These are phyloP conservation scores for Kuraishia floccosa DNA, from an alignment of 805 yeast genomes.

Conservation along the genomic window DNA sequence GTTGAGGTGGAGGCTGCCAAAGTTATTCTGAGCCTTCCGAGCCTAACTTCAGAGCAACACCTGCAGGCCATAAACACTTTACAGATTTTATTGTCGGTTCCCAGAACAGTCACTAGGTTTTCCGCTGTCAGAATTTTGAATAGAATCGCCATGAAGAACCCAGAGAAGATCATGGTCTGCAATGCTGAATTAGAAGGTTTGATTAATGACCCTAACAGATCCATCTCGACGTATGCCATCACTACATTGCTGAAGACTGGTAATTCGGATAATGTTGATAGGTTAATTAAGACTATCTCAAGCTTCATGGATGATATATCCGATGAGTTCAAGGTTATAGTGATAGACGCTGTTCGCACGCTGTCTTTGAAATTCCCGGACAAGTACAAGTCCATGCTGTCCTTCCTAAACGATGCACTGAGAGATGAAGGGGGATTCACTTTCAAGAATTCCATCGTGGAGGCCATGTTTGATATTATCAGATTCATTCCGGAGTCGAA, in stretches of 20 bases:
- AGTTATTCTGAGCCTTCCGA: slow-evolving; percentile 44
- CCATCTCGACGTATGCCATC: slow-evolving; percentile 93
- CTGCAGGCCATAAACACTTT: slow-evolving; percentile 63
- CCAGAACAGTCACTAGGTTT: slow-evolving; percentile 82
- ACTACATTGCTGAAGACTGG: slow-evolving; percentile 94
- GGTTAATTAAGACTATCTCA: slow-evolving; percentile 78
- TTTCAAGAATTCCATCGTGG: slow-evolving; percentile 81
- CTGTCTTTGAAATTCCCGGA: slow-evolving; percentile 88
- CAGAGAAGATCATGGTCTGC: slow-evolving; percentile 69
- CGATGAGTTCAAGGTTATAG: slow-evolving; percentile 91
- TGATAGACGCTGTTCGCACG: slow-evolving; percentile 89
- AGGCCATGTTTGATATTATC: slow-evolving; percentile 86
- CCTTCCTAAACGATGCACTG: slow-evolving; percentile 72
- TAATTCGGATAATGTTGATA: slow-evolving; percentile 78
- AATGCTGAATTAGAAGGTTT: slow-evolving; percentile 79
- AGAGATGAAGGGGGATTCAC: slow-evolving; percentile 85
- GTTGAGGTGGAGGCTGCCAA: slow-evolving; percentile 90
- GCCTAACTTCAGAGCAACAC: slow-evolving; percentile 53
- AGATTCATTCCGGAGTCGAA: slow-evolving; percentile 77
- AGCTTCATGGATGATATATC: slow-evolving; percentile 87
- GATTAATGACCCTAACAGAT: slow-evolving; percentile 80
- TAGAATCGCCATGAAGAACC: slow-evolving; percentile 70
- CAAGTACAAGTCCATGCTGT: slow-evolving; percentile 73
- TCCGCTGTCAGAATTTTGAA: slow-evolving; percentile 89
- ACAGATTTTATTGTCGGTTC: slow-evolving; percentile 71